Base-by-base conservation (phyloP, 2,329 filamentous ascomycete genomes). In the Bimuria novae-zelandiae region DNA sequence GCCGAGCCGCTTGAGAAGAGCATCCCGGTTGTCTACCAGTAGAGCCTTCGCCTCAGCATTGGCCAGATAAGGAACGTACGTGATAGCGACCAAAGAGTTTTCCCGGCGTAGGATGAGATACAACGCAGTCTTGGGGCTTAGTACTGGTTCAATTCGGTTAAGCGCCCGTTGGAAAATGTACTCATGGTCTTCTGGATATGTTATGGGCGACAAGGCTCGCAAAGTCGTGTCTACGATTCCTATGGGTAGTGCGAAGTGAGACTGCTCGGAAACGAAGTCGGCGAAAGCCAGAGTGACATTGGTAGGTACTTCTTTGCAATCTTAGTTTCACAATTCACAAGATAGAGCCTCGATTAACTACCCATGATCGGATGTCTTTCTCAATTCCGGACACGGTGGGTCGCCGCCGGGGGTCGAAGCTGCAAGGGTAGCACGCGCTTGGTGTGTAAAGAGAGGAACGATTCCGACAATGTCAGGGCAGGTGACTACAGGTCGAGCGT, bases 61-160 rank as follows among this genome's bases (percentile, higher is more conserved):
- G 0, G 65, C 61, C 25, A 52, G 56, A 41, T 62, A 61, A 1
- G 68, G 68, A n/a, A 63, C 47, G 40, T 60, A 69, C 0, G 68
- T 69, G 14, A 69, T 63, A 14, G 57, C 58, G 5, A 52, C 42
- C 4, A 67, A 16, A 1, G 42, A 46, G 7, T 45, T 23, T 27
- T 56, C 25, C 10, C 58, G 59, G 11, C 64, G 63, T 0, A 69
- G 23, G 14, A 69, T 11, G 2, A 70, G 43, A 36, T 63, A 69
- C 3, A 64, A 47, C 7, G 63, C 44, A 21, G 22, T 58, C 25
- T 47, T 59, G 4, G 51, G 41, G 40, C 41, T 43, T 12, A 70
- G 55, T 1, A 59, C 23, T 12, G 45, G 29, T 1, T 67, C 60
- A 4, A 69, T 48, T 11, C 50, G 51, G 25, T 63, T 59, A 8